phyloP scores from a whole-genome alignment of 768 basidiomycete species.

The Pholiota microspora region DNA sequence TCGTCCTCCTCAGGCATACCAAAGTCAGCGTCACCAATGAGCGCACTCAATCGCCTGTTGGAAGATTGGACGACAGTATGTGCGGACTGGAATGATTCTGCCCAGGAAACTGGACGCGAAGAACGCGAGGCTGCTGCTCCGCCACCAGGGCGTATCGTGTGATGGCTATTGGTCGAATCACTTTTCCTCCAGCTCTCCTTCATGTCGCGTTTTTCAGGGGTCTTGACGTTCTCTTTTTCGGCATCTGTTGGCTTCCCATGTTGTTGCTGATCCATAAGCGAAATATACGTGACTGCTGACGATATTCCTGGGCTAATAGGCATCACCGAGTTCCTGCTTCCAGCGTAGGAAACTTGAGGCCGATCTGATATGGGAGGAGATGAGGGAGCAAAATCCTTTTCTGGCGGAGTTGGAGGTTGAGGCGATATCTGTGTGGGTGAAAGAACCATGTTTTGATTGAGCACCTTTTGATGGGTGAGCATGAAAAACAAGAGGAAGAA shows the following conservation, averaged over 20 bases:
- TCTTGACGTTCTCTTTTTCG: conserved; percentile 2
- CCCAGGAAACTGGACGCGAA: conserved; percentile 74
- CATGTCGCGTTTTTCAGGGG: conserved; percentile 31
- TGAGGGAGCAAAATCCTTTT: conserved; percentile 12
- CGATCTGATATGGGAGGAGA: neutral
- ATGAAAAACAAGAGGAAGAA: conserved; percentile 14
- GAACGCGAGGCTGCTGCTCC: conserved; percentile 31
- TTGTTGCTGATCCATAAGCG: conserved; percentile 30
- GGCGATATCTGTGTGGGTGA: conserved; percentile 16
- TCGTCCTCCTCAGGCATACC: conserved; percentile 57
- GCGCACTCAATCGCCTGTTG: conserved; percentile 64
- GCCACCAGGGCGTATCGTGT: conserved; percentile 57
- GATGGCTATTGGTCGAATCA: conserved; percentile 78
- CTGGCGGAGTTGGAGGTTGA: conserved; percentile 20
- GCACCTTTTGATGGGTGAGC: neutral
- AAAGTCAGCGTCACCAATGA: conserved; percentile 67
- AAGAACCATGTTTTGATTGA: conserved; percentile 15
- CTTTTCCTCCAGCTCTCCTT: conserved; percentile 82
- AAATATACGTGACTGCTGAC: conserved; percentile 55
- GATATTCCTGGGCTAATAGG: conserved; percentile 56
- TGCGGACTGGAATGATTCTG: conserved; percentile 72
- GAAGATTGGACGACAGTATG: conserved; percentile 66
- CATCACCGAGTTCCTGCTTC: conserved; percentile 50
- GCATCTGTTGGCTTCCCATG: conserved; percentile 14
- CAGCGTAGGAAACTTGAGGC: conserved; percentile 16